These are phyloP conservation scores for Macrocybe gigantea DNA, from an alignment of 768 basidiomycete genomes.

Conservation along the genomic window DNA sequence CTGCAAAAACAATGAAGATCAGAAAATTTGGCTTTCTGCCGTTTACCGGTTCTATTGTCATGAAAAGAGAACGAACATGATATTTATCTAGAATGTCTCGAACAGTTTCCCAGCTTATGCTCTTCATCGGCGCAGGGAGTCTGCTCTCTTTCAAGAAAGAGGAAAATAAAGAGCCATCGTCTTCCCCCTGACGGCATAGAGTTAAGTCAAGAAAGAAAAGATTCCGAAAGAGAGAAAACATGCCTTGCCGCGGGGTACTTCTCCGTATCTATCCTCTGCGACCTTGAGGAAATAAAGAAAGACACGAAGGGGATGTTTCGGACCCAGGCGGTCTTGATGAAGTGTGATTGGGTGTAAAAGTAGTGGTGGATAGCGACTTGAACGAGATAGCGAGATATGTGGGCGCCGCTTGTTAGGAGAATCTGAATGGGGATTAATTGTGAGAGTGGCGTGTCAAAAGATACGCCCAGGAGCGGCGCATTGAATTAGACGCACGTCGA, in stretches of 20 bases:
- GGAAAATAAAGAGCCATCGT: conserved; percentile 64
- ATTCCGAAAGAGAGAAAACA: conserved; percentile 4
- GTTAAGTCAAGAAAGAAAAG: conserved; percentile 1
- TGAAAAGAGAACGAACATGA: conserved; percentile 38
- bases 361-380: conserved; percentile 78
- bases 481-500: conserved; percentile 51
- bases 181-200: conserved; percentile 44
- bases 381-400: conserved; percentile 72
- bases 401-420: conserved; percentile 68
- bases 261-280: conserved; percentile 52
- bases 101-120: conserved; percentile 58
- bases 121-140: conserved; percentile 52
- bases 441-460: conserved; percentile 13
- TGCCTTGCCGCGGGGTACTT: conserved; percentile 60
- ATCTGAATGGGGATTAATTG: conserved; percentile 36
- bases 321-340: conserved; percentile 73
- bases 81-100: conserved; percentile 65
- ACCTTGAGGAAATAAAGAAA: conserved; percentile 61
- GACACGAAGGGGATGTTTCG: conserved; percentile 51
- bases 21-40: no score
- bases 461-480: conserved; percentile 7
- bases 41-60: background rate
- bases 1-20: conserved; percentile 24
- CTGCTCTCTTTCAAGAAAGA: conserved; percentile 67
- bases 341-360: conserved; percentile 66